Evolutionary conservation across 225 moss, liverwort and hornwort genomes (phyloP), one percentile per base, ranked within the genome.

Genomic region (Neckera pumila): DNA sequence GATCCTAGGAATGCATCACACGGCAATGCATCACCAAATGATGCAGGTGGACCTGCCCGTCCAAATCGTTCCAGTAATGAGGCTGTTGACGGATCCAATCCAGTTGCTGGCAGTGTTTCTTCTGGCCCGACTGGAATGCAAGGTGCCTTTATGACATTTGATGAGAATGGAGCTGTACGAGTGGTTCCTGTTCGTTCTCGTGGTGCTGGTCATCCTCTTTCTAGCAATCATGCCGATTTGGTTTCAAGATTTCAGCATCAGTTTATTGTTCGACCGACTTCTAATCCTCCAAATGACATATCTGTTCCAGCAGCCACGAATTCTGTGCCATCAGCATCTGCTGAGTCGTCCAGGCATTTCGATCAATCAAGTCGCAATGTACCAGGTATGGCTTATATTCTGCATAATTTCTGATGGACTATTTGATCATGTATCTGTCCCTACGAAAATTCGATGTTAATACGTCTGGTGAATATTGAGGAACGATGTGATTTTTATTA

Each of bases 141-240:
- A 91, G 97, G 96, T 88, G 96, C 97, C 73, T 90, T 96, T 40
- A 96, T 97, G 97, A 96, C 99, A n/a, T 95, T 97, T 88, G 95
- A 94, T 90, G 96, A 97, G 79, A 94, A 93, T 89, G 97, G 99
- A 88, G 94, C 93, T 43, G 93, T 97, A 90, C 94, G 96, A 75
- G 94, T 97, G 91, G 94, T 96, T 79, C 97, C 99, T 43, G 96
- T 96, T 85, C 94, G 95, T 86, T 91, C 94, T 81, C 96, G 95
- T 69, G 90, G 90, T 76, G 93, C 79, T 89, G 89, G 74, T 47
- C 90, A 92, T 85, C 87, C 83, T 85, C 72, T 73, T 84, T 65
- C 81, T 73, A 73, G 62, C 90, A 71, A 94, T 89, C 94, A 93
- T 64, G 70, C 47, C 80, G 81, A 87, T 81, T 87, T 93, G 87